Evolutionary conservation across 2,329 filamentous ascomycete genomes (phyloP).

Genomic region (Paecilomyces niveus): DNA sequence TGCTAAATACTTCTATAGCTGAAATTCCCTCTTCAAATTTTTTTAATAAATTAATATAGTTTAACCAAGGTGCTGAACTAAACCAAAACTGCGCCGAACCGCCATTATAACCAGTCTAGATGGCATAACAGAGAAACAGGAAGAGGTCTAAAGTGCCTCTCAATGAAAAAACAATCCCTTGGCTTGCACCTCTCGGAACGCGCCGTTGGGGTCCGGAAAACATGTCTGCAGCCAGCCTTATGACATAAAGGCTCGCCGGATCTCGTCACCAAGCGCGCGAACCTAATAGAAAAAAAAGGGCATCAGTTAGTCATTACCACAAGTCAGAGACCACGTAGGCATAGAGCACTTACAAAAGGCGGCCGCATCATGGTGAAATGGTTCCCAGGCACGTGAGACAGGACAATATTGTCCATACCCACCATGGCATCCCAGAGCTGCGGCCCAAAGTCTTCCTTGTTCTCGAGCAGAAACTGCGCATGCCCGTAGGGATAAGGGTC

Average conservation of each 20-base stretch:
- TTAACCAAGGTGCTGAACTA: too few relatives aligned
- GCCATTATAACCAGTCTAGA: too few relatives aligned
- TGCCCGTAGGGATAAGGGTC: slow-evolving; percentile 6
- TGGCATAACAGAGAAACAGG: too few relatives aligned
- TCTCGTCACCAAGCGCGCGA: neutral
- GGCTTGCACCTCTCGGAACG: neutral
- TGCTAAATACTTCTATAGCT: too few relatives aligned
- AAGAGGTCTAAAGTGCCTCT: too few relatives aligned
- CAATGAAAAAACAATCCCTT: too few relatives aligned
- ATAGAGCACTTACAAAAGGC: neutral
- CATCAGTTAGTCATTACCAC: neutral
- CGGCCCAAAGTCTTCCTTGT: slow-evolving; percentile 6
- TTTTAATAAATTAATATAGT: too few relatives aligned
- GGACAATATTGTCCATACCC: slow-evolving; percentile 1
- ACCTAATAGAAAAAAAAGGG: neutral
- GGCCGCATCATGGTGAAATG: slow-evolving; percentile 9
- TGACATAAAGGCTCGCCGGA: neutral
- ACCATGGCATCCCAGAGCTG: slow-evolving; percentile 5
- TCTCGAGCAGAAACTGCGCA: slow-evolving; percentile 6
- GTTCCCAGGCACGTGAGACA: slow-evolving; percentile 4
- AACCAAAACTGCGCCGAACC: too few relatives aligned
- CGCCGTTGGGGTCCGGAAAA: neutral
- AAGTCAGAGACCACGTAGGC: neutral
- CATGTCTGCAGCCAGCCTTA: neutral
- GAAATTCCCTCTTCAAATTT: too few relatives aligned